A percentile compares a stretch with the other conserved stretches of the same genome.
phyloP scores from a whole-genome alignment of 345 rosid genomes.

The Camelina neglecta region DNA sequence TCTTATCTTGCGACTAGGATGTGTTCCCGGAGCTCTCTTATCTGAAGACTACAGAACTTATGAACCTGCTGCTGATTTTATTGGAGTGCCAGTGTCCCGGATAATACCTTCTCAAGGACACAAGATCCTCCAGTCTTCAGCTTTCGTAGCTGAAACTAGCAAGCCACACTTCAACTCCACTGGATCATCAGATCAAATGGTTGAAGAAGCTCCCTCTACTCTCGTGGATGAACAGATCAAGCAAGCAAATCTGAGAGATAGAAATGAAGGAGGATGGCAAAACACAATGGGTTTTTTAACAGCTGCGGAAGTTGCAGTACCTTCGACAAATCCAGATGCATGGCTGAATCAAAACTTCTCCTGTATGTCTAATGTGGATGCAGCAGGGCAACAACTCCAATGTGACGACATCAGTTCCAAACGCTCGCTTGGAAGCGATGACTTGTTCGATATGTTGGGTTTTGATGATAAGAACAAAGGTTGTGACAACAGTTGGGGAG shows the following conservation, averaged over 20 bases:
- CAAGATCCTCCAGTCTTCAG: conserved; percentile 45
- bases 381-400: conserved; percentile 50
- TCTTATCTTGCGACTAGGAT: conserved; percentile 78
- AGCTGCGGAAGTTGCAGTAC: neutral
- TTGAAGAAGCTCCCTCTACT: conserved; percentile 30
- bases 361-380: conserved; percentile 40
- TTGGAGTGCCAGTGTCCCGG: conserved; percentile 56
- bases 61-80: conserved; percentile 50
- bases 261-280: conserved; percentile 39
- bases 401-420: conserved; percentile 50
- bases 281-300: conserved; percentile 15
- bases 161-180: conserved; percentile 54
- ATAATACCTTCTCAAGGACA: conserved; percentile 44
- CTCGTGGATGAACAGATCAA: conserved; percentile 35
- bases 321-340: conserved; percentile 51
- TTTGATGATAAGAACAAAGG: conserved; percentile 67
- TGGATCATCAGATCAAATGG: conserved; percentile 38
- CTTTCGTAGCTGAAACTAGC: conserved; percentile 45
- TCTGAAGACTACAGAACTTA: conserved; percentile 54
- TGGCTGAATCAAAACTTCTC: conserved; percentile 61
- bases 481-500: conserved; percentile 46
- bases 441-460: conserved; percentile 83
- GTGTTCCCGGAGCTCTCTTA: conserved; percentile 72
- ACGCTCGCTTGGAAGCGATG: conserved; percentile 61
- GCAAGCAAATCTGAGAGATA: conserved; percentile 25